Evolutionary conservation across 768 basidiomycete genomes (phyloP).

Genomic region (Termitomyces sp.): DNA sequence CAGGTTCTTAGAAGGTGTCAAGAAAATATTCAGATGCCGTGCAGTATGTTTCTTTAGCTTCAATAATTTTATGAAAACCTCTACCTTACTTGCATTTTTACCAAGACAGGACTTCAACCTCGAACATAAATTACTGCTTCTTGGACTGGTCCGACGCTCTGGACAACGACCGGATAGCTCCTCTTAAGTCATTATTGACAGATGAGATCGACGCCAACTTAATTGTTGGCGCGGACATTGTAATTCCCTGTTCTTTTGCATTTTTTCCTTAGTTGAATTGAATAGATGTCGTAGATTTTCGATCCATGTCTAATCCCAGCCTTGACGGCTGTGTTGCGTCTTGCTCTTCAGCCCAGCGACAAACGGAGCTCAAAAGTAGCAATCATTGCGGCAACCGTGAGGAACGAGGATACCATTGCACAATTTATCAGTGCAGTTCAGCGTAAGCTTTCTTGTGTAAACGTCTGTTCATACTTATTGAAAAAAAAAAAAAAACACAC

Average conservation of each 20-base stretch:
- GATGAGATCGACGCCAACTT: conserved; percentile 46
- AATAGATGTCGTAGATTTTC: conserved; percentile 45
- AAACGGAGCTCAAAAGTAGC: conserved; percentile 20
- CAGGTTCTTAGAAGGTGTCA: conserved; percentile 57
- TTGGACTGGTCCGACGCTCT: conserved; percentile 67
- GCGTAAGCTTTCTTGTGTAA: conserved; percentile 17
- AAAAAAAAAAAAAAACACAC: conserved; percentile 15
- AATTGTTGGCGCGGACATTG: conserved; percentile 70
- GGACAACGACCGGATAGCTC: conserved; percentile 20
- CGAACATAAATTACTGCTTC: conserved; percentile 35
- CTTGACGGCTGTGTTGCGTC: conserved; percentile 43
- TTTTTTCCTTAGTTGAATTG: not conserved
- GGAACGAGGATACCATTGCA: conserved; percentile 50
- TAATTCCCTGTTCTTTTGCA: conserved; percentile 14
- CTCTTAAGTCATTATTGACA: conserved; percentile 29
- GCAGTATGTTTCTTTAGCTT: conserved; percentile 50
- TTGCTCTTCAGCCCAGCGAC: conserved; percentile 32
- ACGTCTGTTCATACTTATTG: not conserved
- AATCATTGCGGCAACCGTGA: conserved; percentile 48
- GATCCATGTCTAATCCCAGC: conserved; percentile 58
- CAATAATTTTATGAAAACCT: conserved; percentile 10
- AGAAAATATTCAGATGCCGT: conserved; percentile 54
- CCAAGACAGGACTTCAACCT: conserved; percentile 51
- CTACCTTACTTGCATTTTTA: not conserved
- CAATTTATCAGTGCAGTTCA: conserved; percentile 36